A percentile compares a stretch with the other conserved stretches of the same genome.
Evolutionary conservation across 139 green algal species (phyloP).

Genomic region (Picochlorum sp.): DNA sequence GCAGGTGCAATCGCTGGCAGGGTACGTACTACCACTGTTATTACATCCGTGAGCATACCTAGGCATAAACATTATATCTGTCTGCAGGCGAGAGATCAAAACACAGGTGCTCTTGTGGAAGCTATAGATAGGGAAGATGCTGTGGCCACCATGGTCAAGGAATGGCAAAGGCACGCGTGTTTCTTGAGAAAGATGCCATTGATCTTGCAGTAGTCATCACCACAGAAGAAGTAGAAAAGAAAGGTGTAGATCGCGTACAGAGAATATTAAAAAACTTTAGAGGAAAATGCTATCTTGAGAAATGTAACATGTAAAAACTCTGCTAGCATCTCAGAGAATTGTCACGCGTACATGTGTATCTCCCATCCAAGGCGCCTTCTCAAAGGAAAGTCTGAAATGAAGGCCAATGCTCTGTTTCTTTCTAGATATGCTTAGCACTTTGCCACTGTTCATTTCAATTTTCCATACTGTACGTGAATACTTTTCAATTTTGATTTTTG

Average conservation of each 20-base stretch:
- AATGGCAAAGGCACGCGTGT: conserved; percentile 22
- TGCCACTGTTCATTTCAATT: too few relatives aligned
- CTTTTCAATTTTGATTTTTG: too few relatives aligned
- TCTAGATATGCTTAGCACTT: too few relatives aligned
- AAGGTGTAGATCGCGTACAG: conserved; percentile 14
- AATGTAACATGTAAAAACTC: background rate
- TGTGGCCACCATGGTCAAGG: conserved; percentile 26
- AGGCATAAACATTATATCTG: too few relatives aligned
- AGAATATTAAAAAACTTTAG: background rate
- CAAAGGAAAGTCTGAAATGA: too few relatives aligned
- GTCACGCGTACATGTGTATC: background rate
- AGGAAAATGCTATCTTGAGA: background rate
- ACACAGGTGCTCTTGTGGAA: conserved; percentile 2
- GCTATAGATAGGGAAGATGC: conserved; percentile 31
- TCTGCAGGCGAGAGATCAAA: too few relatives aligned
- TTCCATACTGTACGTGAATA: too few relatives aligned
- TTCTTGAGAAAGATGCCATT: conserved; percentile 30
- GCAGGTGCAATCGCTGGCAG: conserved; percentile 24
- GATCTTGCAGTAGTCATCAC: conserved; percentile 17
- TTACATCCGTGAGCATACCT: too few relatives aligned
- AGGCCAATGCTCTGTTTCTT: too few relatives aligned
- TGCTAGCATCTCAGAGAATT: background rate
- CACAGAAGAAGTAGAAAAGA: conserved; percentile 32
- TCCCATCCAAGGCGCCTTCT: background rate
- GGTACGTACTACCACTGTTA: background rate